Evolutionary conservation across 306 rosid genomes (phyloP), one percentile per base, ranked within the genome.

Genomic region (Quercus ilex): DNA sequence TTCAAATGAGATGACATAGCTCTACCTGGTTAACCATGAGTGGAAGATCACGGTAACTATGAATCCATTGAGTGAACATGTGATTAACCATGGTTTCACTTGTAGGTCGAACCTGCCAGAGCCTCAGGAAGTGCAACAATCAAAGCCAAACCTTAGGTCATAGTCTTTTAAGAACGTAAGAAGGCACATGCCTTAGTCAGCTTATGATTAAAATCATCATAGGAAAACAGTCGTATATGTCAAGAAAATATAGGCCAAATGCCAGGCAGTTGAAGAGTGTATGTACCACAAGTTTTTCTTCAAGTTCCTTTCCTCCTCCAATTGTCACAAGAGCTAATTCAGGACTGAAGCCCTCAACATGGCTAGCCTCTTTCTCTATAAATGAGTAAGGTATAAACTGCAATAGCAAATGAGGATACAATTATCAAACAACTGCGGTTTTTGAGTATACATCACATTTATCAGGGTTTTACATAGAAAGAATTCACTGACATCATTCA

Each of bases 291-390:
- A 95, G 98, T 63, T 93, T 95, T 85, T 95, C 99, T 88, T 95
- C 99, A 79, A 95, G 97, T 81, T 95, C 98, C 85, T 95, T 91
- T 84, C 99, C 99, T 76, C 99, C 98, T 53, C 99, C 99, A 55
- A 95, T 83, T 20, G 99, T 95, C 79, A 95, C 99, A 18, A 91
- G 64, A 1, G 99, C 99, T 76, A 93, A 81, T 83, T 93, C 99
- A 0, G 98, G 98, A 89, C 98, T 95, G 76, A 95, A 95, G 55
- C 99, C 99, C 81, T 95, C 96, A 74, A 95, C 96, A 46, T 95
- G 99, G 83, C 97, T 95, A 58, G 99, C 99, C 88, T 95, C 99
- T 84, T 92, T 95, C 91, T 95, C 99, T 70, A 95, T 91, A 81
- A 92, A 94, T 20, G 97, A 94, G 87, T 89, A 92, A 5, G 98